These are phyloP conservation scores for Globisporangium mamillatum DNA, from an alignment of 352 stramenopile species.

Conservation along the genomic window DNA sequence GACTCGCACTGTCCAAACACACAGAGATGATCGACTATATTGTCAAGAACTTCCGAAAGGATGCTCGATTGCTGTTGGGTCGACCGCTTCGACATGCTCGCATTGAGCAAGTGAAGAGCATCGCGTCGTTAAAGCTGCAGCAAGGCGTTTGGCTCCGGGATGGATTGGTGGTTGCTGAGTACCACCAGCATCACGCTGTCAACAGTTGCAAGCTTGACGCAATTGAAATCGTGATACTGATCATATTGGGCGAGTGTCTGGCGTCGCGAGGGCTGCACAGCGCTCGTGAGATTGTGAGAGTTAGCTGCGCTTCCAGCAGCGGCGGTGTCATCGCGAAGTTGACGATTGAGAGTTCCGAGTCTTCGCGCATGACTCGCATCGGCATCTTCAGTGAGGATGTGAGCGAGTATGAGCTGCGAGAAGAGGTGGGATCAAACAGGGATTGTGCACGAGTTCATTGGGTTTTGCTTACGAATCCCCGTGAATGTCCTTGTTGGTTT, in stretches of 20 bases:
- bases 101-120: background rate
- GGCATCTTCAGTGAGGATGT: background rate
- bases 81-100: conserved; percentile 16
- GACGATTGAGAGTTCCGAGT: conserved; percentile 1
- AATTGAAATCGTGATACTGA: conserved; percentile 10
- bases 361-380: background rate
- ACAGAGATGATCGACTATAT: conserved; percentile 34
- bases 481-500: background rate
- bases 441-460: background rate
- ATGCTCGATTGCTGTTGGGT: conserved; percentile 29
- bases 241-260: conserved; percentile 13
- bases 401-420: conserved; percentile 11
- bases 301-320: background rate
- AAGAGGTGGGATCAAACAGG: background rate
- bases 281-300: background rate
- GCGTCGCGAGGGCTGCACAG: conserved; percentile 1
- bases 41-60: conserved; percentile 18
- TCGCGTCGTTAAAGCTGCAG: conserved; percentile 4
- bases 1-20: conserved; percentile 29
- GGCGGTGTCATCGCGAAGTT: conserved; percentile 1
- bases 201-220: background rate
- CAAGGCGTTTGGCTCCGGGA: conserved; percentile 5
- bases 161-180: conserved; percentile 8
- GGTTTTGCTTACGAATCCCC: background rate
- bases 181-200: background rate